phyloP scores from a whole-genome alignment of 768 basidiomycete species.

The Sutorius australiensis region DNA sequence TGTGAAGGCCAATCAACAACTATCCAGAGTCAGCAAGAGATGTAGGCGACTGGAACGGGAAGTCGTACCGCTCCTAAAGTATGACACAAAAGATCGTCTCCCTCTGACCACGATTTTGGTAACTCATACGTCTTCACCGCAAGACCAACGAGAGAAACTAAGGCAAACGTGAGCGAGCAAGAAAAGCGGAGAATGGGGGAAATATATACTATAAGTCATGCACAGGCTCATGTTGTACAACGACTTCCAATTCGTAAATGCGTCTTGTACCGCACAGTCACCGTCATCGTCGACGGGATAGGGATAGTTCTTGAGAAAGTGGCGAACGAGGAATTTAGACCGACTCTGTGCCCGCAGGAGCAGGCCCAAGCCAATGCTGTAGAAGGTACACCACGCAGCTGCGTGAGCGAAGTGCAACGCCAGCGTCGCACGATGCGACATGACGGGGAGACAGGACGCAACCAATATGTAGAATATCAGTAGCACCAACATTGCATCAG shows the following conservation, averaged over 20 bases:
- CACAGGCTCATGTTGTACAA: conserved; percentile 89
- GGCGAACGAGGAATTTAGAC: conserved; percentile 85
- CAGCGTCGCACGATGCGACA: conserved; percentile 50
- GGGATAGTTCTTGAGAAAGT: conserved; percentile 93
- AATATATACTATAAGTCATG: conserved; percentile 83
- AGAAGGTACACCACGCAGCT: conserved; percentile 79
- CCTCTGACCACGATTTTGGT: conserved; percentile 82
- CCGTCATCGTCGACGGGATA: conserved; percentile 70
- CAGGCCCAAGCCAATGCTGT: conserved; percentile 83
- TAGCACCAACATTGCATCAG: conserved; percentile 78
- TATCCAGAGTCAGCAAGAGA: conserved; percentile 29
- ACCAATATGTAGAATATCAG: conserved; percentile 65
- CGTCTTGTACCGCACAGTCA: conserved; percentile 82
- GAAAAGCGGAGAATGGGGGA: not conserved
- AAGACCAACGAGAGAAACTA: conserved; percentile 81
- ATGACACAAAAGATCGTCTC: conserved; percentile 82
- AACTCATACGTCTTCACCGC: conserved; percentile 88
- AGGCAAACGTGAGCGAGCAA: not conserved
- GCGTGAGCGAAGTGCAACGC: conserved; percentile 79
- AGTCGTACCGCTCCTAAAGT: conserved; percentile 77
- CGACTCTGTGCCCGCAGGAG: conserved; percentile 82
- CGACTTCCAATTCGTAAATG: conserved; percentile 93
- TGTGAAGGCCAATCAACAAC: conserved; percentile 81
- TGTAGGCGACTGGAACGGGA: not conserved
- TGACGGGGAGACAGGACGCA: conserved; percentile 54